Evolutionary conservation across 164 flowering plant species (phyloP), one percentile per base, ranked within the genome.

Genomic region (Tetrastigma voinierianum): DNA sequence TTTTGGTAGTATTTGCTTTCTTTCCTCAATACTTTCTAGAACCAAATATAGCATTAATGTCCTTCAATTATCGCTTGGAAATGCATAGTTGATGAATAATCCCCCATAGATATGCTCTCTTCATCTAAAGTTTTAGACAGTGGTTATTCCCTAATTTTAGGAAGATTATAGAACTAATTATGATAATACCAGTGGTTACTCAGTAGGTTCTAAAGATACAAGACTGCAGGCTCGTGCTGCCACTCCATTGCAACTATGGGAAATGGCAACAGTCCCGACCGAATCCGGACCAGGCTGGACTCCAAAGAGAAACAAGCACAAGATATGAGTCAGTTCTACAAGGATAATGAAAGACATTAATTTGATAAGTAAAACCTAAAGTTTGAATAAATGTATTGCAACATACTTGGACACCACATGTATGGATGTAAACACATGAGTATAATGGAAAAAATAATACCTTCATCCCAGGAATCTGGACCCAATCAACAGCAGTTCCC

Each of bases 401-500:
- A 32, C 40, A 32, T 7, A 32, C 40, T 32, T 32, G 13, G 46
- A 9, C 10, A 66, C 25, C 16, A 1, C 21, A 51, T 19, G 8
- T 9, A 55, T 5, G 23, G 14, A 47, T 18, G 25, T 19, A 44
- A 47, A 10, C 11, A 46, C 2, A 68, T 49, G 13, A 24, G 24
- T 20, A 53, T 19, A 17, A 15, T 23, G 55, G 17, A 24, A 7
- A 61, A 20, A 16, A 51, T n/a, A n/a, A 48, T 56, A 89, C 95
- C 95, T 89, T 89, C 95, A 89, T 87, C 86, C 95, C 95, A 76
- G 91, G 95, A 88, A 89, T 87, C 85, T 87, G 95, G 85, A 89
- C 87, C 95, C 95, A 89, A 84, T 87, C 90, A 56, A 87, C 90
- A 79, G 91, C 91, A 82, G 91, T 89, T 87, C 95, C 95, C 65